These are phyloP conservation scores for Acanthamoeba lenticulata DNA, from an alignment of 208 protist genomes.

Conservation along the genomic window DNA sequence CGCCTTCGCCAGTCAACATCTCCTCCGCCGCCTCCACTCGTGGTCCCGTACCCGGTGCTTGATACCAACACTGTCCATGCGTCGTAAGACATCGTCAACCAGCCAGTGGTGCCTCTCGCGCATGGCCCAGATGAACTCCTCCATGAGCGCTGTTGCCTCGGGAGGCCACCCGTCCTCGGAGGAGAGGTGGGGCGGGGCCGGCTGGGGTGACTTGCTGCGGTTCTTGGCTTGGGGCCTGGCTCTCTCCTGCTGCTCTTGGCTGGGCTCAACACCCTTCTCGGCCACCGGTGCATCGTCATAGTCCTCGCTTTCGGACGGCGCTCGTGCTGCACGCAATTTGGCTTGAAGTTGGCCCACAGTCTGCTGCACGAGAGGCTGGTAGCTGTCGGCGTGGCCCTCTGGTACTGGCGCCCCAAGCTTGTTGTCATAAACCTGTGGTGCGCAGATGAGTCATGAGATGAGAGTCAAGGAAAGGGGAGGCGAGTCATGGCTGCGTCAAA, in stretches of 20 bases:
- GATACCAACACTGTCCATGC: not conserved
- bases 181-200: not conserved
- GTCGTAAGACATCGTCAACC: not conserved
- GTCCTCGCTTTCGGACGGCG: no score
- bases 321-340: no score
- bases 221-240: no score
- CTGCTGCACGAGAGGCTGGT: not conserved
- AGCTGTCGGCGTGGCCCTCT: not conserved
- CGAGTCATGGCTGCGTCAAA: no score
- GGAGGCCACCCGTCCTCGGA: not conserved
- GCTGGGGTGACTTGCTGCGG: no score
- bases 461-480: no score
- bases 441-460: no score
- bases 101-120: not conserved
- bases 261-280: no score
- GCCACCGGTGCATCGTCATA: no score
- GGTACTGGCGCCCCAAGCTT: not conserved
- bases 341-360: not conserved
- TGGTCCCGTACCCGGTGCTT: not conserved
- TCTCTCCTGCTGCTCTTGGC: not conserved
- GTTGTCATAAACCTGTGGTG: not conserved
- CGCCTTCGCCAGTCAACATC: no score
- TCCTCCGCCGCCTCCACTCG: no score
- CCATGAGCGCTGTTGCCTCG: not conserved
- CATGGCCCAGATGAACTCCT: not conserved